A percentile compares a stretch with the other conserved stretches of the same genome.
These are phyloP conservation scores for Spathaspora passalidarum DNA, from an alignment of 805 yeast genomes.

Conservation along the genomic window DNA sequence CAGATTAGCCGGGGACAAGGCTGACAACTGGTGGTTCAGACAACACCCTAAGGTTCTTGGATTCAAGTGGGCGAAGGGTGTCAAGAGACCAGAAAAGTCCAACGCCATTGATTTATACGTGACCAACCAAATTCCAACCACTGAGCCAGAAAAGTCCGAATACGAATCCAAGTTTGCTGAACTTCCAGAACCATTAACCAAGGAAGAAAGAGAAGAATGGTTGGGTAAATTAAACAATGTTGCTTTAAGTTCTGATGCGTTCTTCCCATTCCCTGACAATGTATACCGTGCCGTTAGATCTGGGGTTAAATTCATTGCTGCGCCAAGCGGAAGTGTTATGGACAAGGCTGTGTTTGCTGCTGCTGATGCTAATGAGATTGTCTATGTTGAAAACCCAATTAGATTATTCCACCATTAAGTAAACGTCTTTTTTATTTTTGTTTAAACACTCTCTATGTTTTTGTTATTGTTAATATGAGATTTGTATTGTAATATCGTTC, in stretches of 20 bases:
- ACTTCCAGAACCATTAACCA: slow-evolving; percentile 80
- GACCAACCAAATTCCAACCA: slow-evolving; percentile 83
- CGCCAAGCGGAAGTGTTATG: slow-evolving; percentile 97
- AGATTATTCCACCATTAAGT: slow-evolving; percentile 93
- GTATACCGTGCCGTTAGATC: slow-evolving; percentile 96
- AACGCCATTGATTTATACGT: slow-evolving; percentile 96
- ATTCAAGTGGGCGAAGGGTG: slow-evolving; percentile 97
- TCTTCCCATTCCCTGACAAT: slow-evolving; percentile 99
- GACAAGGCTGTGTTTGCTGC: slow-evolving; percentile 95
- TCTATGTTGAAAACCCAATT: slow-evolving; percentile 95
- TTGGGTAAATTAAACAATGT: slow-evolving; percentile 74
- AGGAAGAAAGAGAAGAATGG: slow-evolving; percentile 87
- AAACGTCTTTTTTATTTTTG: neutral
- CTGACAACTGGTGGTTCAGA: slow-evolving; percentile 99
- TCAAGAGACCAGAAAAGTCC: slow-evolving; percentile 97
- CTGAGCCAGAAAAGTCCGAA: slow-evolving; percentile 91
- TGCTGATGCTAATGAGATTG: slow-evolving; percentile 86
- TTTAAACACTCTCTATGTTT: slow-evolving; percentile 3
- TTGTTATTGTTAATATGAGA: slow-evolving; percentile 1
- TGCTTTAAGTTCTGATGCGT: slow-evolving; percentile 94
- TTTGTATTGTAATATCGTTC: neutral
- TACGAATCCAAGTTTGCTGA: slow-evolving; percentile 85
- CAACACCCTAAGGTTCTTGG: slow-evolving; percentile 93
- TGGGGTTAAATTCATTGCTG: slow-evolving; percentile 94
- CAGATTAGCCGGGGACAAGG: slow-evolving; percentile 98